These are phyloP conservation scores for Royoungia palumana DNA, from an alignment of 768 basidiomycete genomes.

Conservation along the genomic window DNA sequence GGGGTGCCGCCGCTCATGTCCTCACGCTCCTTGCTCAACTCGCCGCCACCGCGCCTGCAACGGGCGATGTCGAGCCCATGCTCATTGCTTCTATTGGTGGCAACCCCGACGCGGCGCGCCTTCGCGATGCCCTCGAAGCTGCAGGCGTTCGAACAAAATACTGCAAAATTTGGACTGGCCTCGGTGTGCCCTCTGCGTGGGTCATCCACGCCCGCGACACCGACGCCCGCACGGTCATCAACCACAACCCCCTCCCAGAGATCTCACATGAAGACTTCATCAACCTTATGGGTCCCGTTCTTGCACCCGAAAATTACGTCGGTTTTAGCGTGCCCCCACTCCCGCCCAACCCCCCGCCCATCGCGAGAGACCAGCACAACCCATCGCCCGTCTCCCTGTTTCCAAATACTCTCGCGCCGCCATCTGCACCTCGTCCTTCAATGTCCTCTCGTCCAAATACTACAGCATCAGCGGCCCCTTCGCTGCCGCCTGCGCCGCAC, in stretches of 20 bases:
- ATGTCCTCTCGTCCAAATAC: slow-evolving; percentile 32
- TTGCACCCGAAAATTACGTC: slow-evolving; percentile 78
- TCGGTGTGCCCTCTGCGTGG: slow-evolving; percentile 79
- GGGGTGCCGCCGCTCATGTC: slow-evolving; percentile 69
- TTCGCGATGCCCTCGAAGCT: slow-evolving; percentile 61
- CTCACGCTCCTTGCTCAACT: slow-evolving; percentile 75
- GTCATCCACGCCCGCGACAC: slow-evolving; percentile 71
- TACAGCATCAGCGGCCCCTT: slow-evolving; percentile 25
- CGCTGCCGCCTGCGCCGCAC: slow-evolving; percentile 3
- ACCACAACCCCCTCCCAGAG: slow-evolving; percentile 86
- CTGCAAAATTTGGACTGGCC: slow-evolving; percentile 69
- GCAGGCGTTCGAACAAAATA: slow-evolving; percentile 69
- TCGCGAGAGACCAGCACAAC: slow-evolving; percentile 17
- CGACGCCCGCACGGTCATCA: slow-evolving; percentile 66
- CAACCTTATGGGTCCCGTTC: slow-evolving; percentile 70
- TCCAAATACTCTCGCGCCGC: slow-evolving; percentile 20
- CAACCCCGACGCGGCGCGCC: slow-evolving; percentile 62
- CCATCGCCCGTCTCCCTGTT: slow-evolving; percentile 31
- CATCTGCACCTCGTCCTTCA: slow-evolving; percentile 33
- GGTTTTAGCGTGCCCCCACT: slow-evolving; percentile 21
- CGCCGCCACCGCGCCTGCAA: slow-evolving; percentile 24
- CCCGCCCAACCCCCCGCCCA: slow-evolving; percentile 19
- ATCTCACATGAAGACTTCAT: slow-evolving; percentile 87
- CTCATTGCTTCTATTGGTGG: slow-evolving; percentile 74
- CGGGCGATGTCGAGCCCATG: slow-evolving; percentile 43